These are phyloP conservation scores for Extremus antarcticus DNA, from an alignment of 495 filamentous ascomycete genomes.

Conservation along the genomic window DNA sequence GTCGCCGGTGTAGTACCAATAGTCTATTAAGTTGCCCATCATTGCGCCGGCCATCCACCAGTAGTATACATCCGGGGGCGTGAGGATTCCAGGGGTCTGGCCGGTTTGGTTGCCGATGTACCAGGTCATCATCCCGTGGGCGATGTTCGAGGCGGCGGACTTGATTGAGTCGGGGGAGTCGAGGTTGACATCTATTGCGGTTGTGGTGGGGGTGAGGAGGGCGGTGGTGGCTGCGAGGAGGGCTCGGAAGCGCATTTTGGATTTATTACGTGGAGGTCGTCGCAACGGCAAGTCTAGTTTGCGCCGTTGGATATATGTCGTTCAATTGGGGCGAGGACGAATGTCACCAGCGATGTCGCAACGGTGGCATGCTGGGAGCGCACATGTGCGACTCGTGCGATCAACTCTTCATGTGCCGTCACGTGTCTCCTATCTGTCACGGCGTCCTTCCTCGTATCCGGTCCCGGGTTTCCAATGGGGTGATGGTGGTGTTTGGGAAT, in stretches of 20 bases:
- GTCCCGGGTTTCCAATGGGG: too few species aligned
- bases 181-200: conserved; percentile 5
- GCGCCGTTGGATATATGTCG: too few species aligned
- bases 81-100: conserved; percentile 31
- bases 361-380: background rate
- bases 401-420: background rate
- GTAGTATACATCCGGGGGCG: conserved; percentile 28
- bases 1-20: conserved; percentile 48
- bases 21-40: conserved; percentile 40
- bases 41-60: conserved; percentile 42
- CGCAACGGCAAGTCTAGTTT: too few species aligned
- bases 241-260: conserved; percentile 1
- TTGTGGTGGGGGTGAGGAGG: background rate
- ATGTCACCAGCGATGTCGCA: too few species aligned
- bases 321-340: too few species aligned
- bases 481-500: background rate
- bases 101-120: conserved; percentile 39
- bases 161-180: conserved; percentile 28
- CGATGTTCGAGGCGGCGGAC: conserved; percentile 22
- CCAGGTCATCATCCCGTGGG: conserved; percentile 30
- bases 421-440: too few species aligned
- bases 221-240: background rate
- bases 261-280: too few species aligned
- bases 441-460: too few species aligned
- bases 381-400: background rate